A percentile compares a stretch with the other conserved stretches of the same genome.
phyloP scores from a whole-genome alignment of 805 yeast species.

The Wickerhamomyces pijperi region DNA sequence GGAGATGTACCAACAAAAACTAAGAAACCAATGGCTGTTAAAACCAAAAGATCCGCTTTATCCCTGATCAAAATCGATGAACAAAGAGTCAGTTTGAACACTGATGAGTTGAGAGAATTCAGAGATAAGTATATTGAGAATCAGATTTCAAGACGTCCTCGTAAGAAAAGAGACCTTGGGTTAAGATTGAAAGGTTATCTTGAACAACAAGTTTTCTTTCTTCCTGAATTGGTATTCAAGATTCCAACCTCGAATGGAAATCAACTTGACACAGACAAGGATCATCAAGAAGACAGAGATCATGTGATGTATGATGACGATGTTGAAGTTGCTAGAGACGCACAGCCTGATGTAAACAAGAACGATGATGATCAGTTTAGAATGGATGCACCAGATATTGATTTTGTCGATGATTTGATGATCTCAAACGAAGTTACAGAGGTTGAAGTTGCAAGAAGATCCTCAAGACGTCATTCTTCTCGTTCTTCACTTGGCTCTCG shows the following conservation, averaged over 20 bases:
- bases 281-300: neutral
- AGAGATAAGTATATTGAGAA: slow-evolving; percentile 15
- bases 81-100: slow-evolving; percentile 7
- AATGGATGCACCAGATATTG: slow-evolving; percentile 5
- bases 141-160: neutral
- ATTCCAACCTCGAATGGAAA: neutral
- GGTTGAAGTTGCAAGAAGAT: slow-evolving; percentile 1
- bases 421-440: slow-evolving; percentile 2
- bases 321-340: slow-evolving; percentile 6
- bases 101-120: slow-evolving; percentile 14
- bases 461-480: slow-evolving; percentile 15
- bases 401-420: slow-evolving; percentile 16
- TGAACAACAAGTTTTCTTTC: neutral
- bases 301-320: neutral
- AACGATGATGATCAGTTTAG: no score
- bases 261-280: neutral
- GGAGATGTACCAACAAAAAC: slow-evolving; percentile 3
- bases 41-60: neutral
- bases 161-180: slow-evolving; percentile 1
- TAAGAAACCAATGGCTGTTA: slow-evolving; percentile 1
- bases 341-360: no score
- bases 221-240: neutral
- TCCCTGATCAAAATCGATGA: slow-evolving; percentile 7
- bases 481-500: slow-evolving; percentile 4
- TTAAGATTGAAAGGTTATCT: neutral